Percentiles rank a stretch among this genome's conserved stretches.
Conservation (phyloP, 768 basidiomycete species). For the Ramaria sp. region DNA sequence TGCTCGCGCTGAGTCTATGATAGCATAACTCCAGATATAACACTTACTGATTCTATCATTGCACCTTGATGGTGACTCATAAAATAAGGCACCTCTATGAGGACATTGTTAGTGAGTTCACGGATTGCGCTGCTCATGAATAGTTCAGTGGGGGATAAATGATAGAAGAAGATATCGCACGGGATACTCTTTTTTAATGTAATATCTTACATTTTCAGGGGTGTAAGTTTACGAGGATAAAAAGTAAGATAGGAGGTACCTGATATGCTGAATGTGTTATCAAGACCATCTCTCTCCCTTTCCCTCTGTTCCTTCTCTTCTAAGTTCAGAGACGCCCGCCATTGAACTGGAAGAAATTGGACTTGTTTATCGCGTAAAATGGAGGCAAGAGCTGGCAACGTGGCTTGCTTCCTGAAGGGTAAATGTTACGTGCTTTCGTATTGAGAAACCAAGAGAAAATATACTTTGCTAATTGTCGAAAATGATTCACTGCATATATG, state of each 20-base stretch:
- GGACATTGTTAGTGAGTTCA: conserved; percentile 30
- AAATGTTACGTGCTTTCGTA: background rate
- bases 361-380: conserved; percentile 30
- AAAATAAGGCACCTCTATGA: conserved; percentile 32
- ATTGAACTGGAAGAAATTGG: conserved; percentile 32
- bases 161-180: conserved; percentile 12
- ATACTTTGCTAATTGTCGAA: conserved; percentile 26
- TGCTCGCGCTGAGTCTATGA: background rate
- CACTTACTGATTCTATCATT: conserved; percentile 30
- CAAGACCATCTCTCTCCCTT: conserved; percentile 28
- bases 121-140: conserved; percentile 17
- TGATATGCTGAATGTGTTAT: conserved; percentile 29
- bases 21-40: background rate
- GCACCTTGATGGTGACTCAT: conserved; percentile 30
- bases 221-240: background rate
- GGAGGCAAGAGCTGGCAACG: conserved; percentile 25
- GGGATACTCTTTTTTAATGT: conserved; percentile 31
- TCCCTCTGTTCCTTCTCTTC: conserved; percentile 23
- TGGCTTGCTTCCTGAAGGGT: conserved; percentile 23
- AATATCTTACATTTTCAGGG: conserved; percentile 19
- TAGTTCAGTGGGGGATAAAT: background rate
- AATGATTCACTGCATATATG: conserved; percentile 29
- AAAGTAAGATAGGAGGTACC: conserved; percentile 9
- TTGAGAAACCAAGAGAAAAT: background rate
- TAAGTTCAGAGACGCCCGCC: conserved; percentile 27